phyloP scores from a whole-genome alignment of 164 flowering plant species.

The Vitis riparia region DNA sequence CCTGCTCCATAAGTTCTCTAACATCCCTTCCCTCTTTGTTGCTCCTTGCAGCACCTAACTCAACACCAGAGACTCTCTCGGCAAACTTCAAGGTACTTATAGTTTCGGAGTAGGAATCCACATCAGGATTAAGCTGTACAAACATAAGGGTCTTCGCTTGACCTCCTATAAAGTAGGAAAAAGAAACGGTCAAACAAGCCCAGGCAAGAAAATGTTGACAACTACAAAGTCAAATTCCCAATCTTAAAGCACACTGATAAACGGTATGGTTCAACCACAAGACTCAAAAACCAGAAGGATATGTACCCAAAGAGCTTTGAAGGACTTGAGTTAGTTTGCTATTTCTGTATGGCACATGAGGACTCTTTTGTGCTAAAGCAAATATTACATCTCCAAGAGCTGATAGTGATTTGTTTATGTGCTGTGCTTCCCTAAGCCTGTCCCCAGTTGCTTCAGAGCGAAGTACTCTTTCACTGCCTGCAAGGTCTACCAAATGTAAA shows the following conservation, averaged over 20 bases:
- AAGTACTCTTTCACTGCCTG: conserved; percentile 97
- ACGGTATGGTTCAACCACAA: not conserved
- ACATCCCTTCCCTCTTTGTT: conserved; percentile 75
- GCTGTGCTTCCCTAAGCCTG: conserved; percentile 82
- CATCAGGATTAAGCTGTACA: conserved; percentile 82
- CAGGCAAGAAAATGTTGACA: not conserved
- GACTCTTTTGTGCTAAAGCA: conserved; percentile 68
- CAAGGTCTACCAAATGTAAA: conserved; percentile 94
- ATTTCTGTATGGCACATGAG: conserved; percentile 82
- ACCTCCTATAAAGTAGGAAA: conserved; percentile 50
- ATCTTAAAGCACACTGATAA: not conserved
- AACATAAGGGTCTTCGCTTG: conserved; percentile 90
- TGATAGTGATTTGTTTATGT: conserved; percentile 77
- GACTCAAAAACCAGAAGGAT: not conserved
- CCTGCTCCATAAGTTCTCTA: conserved; percentile 82
- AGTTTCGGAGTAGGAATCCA: conserved; percentile 62
- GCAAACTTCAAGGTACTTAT: conserved; percentile 85
- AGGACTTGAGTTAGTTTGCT: conserved; percentile 81
- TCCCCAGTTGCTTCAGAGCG: conserved; percentile 92
- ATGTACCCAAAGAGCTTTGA: conserved; percentile 73
- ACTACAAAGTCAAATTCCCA: not conserved
- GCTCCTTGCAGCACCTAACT: conserved; percentile 76
- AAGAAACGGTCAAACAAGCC: not conserved
- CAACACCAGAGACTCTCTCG: conserved; percentile 82
- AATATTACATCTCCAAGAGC: conserved; percentile 89